Percentiles rank a stretch among this genome's conserved stretches.
These are phyloP conservation scores for Paraphoma chrysanthemicola DNA, from an alignment of 2,329 filamentous ascomycete genomes.

Conservation along the genomic window DNA sequence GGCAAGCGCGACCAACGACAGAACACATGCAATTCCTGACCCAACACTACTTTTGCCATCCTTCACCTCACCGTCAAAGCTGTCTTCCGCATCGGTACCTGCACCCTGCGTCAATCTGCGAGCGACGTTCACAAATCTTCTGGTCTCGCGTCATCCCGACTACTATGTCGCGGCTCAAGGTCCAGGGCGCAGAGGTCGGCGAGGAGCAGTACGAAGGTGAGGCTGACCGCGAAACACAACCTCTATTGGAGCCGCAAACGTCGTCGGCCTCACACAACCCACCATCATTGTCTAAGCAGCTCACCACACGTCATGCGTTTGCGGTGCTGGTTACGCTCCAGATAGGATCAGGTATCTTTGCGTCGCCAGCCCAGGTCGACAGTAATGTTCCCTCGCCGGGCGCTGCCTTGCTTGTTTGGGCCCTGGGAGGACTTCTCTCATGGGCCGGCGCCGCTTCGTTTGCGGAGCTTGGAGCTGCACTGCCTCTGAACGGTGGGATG, in stretches of 20 bases:
- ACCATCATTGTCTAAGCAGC: slow-evolving; percentile 29
- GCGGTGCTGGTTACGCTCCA: slow-evolving; percentile 69
- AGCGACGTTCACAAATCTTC: no score
- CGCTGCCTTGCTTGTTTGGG: slow-evolving; percentile 65
- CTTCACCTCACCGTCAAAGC: neutral
- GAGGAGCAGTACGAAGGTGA: neutral
- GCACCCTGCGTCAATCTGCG: no score
- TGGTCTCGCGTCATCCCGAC: no score
- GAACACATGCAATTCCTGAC: neutral
- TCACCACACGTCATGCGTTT: slow-evolving; percentile 54
- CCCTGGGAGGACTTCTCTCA: slow-evolving; percentile 66
- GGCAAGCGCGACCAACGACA: slow-evolving; percentile 17
- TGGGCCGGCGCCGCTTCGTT: slow-evolving; percentile 70
- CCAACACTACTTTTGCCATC: neutral
- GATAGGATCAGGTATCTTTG: slow-evolving; percentile 70
- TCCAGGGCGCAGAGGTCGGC: no score
- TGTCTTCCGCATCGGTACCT: no score
- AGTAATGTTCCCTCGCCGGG: slow-evolving; percentile 69
- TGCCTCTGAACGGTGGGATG: slow-evolving; percentile 69
- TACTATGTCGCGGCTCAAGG: no score
- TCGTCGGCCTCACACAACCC: slow-evolving; percentile 19
- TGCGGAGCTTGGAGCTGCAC: slow-evolving; percentile 68
- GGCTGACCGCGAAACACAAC: slow-evolving; percentile 26
- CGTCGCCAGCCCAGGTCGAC: slow-evolving; percentile 68
- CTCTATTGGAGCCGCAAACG: slow-evolving; percentile 28